Base-by-base conservation (phyloP, 805 yeast species). In the Metschnikowia bowlesiae region DNA sequence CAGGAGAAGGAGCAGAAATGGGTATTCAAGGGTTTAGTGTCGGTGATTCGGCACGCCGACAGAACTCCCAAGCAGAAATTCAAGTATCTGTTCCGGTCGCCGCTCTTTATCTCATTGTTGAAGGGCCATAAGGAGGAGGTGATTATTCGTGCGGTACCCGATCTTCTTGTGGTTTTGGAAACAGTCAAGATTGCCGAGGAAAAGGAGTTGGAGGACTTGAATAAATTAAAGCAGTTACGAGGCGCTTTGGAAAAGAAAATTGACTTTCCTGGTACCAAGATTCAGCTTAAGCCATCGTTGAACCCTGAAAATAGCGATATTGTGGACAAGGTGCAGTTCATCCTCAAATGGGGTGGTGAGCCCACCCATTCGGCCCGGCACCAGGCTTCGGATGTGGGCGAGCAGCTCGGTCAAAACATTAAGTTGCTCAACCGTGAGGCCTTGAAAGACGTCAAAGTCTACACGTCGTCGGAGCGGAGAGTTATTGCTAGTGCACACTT, bases 341-440 rank as follows among this genome's bases (percentile, higher is more conserved):
- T 94, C 54, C 75, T 94, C 60, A 94, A 94, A 66, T 94, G 99
- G 99, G 99, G 99, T 60, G 99, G 99, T 55, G 99, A 94, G 68
- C 97, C 99, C 6, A 94, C 99, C 1, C 99, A 94, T 67, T 90
- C 97, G 9, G 97, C 98, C 2, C 81, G 85, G 55, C 87, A 89
- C 65, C 99, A 94, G 70, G 96, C 97, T 1, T 80, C 85, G 30
- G 99, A 94, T 67, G 81, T 94, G 16, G 99, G 99, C 47, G 98
- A 92, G 64, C 97, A 91, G 68, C 79, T 87, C 72, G 83, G 99
- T 62, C 96, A 92, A 65, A 96, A 94, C 66, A 80, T 90, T 59
- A 85, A 88, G 63, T 76, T 94, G 52, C 75, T 94, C 64, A 94
- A 94, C 68, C 83, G 87, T 54, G 86, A 84, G 37, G 89, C 94